A percentile compares a stretch with the other conserved stretches of the same genome.
phyloP scores from a whole-genome alignment of 1,139 yeast genomes.

The Saccharomyces hybrid region DNA sequence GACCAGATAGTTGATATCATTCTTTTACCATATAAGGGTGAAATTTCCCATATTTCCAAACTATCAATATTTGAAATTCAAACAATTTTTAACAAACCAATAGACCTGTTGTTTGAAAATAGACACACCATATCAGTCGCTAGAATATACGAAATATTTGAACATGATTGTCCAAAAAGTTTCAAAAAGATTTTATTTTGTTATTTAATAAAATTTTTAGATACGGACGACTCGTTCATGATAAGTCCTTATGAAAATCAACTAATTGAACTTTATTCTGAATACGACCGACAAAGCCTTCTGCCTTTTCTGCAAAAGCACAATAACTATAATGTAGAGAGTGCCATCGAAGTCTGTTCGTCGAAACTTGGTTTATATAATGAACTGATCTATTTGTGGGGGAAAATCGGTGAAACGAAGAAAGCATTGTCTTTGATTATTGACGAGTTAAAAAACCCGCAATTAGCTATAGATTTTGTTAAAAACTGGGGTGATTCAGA shows the following conservation, averaged over 20 bases:
- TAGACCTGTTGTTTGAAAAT: slow-evolving; percentile 53
- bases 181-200: slow-evolving; percentile 54
- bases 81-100: slow-evolving; percentile 38
- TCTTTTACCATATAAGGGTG: slow-evolving; percentile 33
- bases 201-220: slow-evolving; percentile 45
- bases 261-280: slow-evolving; percentile 56
- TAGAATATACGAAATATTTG: slow-evolving; percentile 43
- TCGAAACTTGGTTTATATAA: slow-evolving; percentile 42
- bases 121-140: slow-evolving; percentile 57
- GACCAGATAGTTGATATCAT: slow-evolving; percentile 48
- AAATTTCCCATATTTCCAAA: neutral
- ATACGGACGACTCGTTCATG: slow-evolving; percentile 44
- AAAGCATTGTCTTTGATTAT: slow-evolving; percentile 72
- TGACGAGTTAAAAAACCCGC: no score
- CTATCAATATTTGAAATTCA: slow-evolving; percentile 30
- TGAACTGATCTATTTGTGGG: slow-evolving; percentile 75
- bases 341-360: slow-evolving; percentile 62
- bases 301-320: slow-evolving; percentile 47
- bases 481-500: no score
- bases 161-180: slow-evolving; percentile 28
- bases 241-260: slow-evolving; percentile 57
- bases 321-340: slow-evolving; percentile 55
- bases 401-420: slow-evolving; percentile 74
- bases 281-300: slow-evolving; percentile 44
- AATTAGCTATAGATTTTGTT: no score